Conservation (phyloP, 352 stramenopile genomes). For the Halophytophthora polymorphica region DNA sequence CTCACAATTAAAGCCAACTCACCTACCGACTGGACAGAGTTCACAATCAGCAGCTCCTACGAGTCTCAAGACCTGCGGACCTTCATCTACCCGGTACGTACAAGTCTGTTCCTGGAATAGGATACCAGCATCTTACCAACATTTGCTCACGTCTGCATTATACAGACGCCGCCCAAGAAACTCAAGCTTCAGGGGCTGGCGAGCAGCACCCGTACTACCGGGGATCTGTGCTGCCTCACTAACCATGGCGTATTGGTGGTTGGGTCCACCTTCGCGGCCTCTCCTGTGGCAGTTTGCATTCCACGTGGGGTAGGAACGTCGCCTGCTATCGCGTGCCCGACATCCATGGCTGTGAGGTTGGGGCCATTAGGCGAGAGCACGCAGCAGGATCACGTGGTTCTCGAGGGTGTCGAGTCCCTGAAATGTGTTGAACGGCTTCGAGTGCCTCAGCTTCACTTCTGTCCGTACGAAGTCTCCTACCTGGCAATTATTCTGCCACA, state of each 20-base stretch:
- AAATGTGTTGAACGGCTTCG: slow-evolving; percentile 33
- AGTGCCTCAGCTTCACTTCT: slow-evolving; percentile 34
- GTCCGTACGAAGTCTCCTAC: slow-evolving; percentile 27
- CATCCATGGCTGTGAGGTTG: slow-evolving; percentile 36
- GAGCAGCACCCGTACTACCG: slow-evolving; percentile 27
- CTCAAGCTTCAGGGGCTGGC: slow-evolving; percentile 49
- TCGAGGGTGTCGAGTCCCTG: slow-evolving; percentile 35
- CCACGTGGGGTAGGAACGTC: slow-evolving; percentile 30
- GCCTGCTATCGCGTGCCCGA: slow-evolving; percentile 48
- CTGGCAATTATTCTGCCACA: slow-evolving; percentile 46
- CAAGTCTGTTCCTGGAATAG: background rate
- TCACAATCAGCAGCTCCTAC: slow-evolving; percentile 31
- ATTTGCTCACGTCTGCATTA: background rate
- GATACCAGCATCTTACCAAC: background rate
- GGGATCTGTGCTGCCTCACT: slow-evolving; percentile 52
- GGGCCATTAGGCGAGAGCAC: slow-evolving; percentile 53
- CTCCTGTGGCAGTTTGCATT: slow-evolving; percentile 34
- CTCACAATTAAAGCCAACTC: slow-evolving; percentile 63
- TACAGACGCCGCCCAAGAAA: slow-evolving; percentile 42
- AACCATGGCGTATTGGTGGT: slow-evolving; percentile 55
- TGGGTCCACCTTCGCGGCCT: slow-evolving; percentile 31
- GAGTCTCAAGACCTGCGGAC: slow-evolving; percentile 50
- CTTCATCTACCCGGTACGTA: slow-evolving; percentile 29
- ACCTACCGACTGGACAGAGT: slow-evolving; percentile 55
- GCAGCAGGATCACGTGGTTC: slow-evolving; percentile 53